A percentile compares a stretch with the other conserved stretches of the same genome.
Conservation (phyloP, 106 monocot genomes). For the Triglochin maritima region DNA sequence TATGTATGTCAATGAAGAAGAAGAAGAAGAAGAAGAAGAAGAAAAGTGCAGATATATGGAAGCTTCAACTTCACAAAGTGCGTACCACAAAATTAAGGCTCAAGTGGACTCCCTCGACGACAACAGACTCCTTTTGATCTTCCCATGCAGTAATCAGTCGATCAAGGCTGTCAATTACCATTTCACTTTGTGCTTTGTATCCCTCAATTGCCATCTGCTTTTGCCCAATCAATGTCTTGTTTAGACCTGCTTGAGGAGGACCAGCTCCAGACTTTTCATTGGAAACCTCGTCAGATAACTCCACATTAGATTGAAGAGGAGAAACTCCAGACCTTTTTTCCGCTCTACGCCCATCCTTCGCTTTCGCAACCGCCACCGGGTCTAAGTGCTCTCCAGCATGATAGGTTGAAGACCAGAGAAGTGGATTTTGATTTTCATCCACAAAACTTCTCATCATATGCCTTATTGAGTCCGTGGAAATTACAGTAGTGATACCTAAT, state of each 20-base stretch:
- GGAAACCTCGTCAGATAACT: constrained; percentile 4
- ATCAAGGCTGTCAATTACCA: constrained; percentile 96
- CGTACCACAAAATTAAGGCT: constrained; percentile 98
- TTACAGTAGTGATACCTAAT: constrained; percentile 76
- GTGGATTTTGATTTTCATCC: constrained; percentile 68
- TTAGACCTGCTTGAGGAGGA: constrained; percentile 3
- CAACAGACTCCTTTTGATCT: constrained; percentile 79
- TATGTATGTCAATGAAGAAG: background rate
- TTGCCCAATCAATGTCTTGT: constrained; percentile 36
- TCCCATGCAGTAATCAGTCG: constrained; percentile 96
- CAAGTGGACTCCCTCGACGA: constrained; percentile 92
- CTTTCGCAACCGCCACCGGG: constrained; percentile 62
- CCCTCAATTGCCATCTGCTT: constrained; percentile 43
- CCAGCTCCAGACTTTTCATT: background rate
- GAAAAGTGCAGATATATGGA: background rate
- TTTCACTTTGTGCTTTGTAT: constrained; percentile 96
- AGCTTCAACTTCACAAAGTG: background rate
- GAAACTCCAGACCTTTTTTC: constrained; percentile 39
- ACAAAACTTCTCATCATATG: constrained; percentile 95
- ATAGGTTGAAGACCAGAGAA: constrained; percentile 90
- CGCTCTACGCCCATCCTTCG: constrained; percentile 58
- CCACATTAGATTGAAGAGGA: constrained; percentile 10
- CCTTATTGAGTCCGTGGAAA: constrained; percentile 86
- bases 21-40: background rate
- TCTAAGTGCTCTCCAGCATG: constrained; percentile 89